phyloP scores from a whole-genome alignment of 148 eudicot species.

The Vaccinium vitisidaea region DNA sequence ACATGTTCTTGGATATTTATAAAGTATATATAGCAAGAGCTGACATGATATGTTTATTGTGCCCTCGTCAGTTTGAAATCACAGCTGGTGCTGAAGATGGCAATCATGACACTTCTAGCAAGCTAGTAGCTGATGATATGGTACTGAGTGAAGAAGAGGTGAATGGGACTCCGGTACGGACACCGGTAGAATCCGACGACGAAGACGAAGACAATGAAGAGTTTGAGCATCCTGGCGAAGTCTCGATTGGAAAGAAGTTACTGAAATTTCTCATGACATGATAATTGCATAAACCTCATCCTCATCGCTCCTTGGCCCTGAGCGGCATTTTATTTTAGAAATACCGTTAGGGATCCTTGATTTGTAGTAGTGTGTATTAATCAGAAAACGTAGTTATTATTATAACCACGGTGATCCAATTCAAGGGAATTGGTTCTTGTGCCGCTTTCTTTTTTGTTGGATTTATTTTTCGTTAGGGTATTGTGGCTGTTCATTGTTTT shows the following conservation, averaged over 20 bases:
- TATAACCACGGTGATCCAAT: constrained; percentile 23
- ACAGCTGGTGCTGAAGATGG: constrained; percentile 36
- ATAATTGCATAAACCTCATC: constrained; percentile 11
- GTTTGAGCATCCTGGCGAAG: constrained; percentile 86
- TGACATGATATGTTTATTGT: constrained; percentile 5
- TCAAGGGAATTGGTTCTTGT: constrained; percentile 10
- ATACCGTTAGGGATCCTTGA: background rate
- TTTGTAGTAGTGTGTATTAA: constrained; percentile 26
- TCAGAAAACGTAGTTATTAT: constrained; percentile 17
- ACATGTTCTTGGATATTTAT: background rate
- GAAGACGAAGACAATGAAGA: constrained; percentile 58
- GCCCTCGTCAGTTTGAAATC: constrained; percentile 40
- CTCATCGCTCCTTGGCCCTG: background rate
- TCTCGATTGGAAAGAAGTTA: constrained; percentile 80
- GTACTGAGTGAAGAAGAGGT: constrained; percentile 61
- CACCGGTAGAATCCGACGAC: constrained; percentile 27
- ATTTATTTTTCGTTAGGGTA: background rate
- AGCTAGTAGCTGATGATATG: constrained; percentile 25
- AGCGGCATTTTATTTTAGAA: background rate
- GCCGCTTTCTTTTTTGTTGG: background rate
- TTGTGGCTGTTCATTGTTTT: constrained; percentile 1
- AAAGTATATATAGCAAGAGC: background rate
- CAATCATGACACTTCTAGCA: constrained; percentile 35
- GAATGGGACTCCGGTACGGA: constrained; percentile 50
- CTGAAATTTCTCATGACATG: constrained; percentile 86